phyloP scores from a whole-genome alignment of 768 basidiomycete species.

The Phaeotremella fagi region DNA sequence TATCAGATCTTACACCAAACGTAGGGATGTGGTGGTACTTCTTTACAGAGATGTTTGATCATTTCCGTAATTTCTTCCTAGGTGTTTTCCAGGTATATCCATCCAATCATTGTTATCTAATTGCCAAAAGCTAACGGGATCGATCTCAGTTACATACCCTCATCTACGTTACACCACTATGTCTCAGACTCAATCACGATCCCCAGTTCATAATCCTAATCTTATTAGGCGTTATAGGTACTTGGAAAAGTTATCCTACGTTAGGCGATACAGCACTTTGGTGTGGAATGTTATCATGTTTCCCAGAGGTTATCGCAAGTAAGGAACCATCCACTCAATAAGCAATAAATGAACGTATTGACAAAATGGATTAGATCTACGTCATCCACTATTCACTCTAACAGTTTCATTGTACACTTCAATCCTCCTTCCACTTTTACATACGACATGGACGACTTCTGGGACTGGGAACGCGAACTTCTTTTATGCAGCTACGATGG shows the following conservation, averaged over 20 bases:
- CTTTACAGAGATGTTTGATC: slow-evolving; percentile 99
- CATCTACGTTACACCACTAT: slow-evolving; percentile 77
- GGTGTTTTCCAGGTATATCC: slow-evolving; percentile 75
- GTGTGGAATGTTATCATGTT: slow-evolving; percentile 70
- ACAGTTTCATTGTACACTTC: slow-evolving; percentile 78
- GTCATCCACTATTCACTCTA: slow-evolving; percentile 75
- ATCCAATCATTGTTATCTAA: not conserved
- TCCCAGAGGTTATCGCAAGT: slow-evolving; percentile 81
- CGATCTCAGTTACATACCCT: slow-evolving; percentile 64
- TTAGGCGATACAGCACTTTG: slow-evolving; percentile 85
- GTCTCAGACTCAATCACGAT: slow-evolving; percentile 89
- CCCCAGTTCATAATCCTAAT: slow-evolving; percentile 73
- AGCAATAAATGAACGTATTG: not conserved
- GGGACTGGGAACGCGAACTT: slow-evolving; percentile 98
- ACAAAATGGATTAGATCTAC: slow-evolving; percentile 59
- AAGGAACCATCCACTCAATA: slow-evolving; percentile 45
- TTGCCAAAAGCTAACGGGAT: not conserved
- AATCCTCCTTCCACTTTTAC: slow-evolving; percentile 81
- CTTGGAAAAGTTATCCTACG: slow-evolving; percentile 87
- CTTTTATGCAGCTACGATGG: slow-evolving; percentile 91
- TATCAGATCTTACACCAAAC: slow-evolving; percentile 89
- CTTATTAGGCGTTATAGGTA: slow-evolving; percentile 68
- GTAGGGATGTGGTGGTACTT: slow-evolving; percentile 98
- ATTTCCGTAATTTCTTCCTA: slow-evolving; percentile 91
- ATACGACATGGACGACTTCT: slow-evolving; percentile 82